Evolutionary conservation across 2,329 filamentous ascomycete species (phyloP), one percentile per base, ranked within the genome.

Genomic region (Cladophialophora psammophila): DNA sequence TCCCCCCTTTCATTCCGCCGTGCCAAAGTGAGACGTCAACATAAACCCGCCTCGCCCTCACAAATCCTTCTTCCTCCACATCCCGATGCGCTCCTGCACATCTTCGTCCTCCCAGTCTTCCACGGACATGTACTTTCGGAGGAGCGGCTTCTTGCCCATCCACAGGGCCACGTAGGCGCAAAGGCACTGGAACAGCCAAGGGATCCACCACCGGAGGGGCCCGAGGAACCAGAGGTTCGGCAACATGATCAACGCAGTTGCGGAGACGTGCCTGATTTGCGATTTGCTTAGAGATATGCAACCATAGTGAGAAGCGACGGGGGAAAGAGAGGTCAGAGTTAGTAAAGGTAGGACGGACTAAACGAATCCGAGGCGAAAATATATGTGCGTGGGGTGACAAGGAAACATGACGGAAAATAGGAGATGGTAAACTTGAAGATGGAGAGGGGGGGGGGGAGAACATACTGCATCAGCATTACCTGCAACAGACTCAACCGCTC

Each of bases 241-340:
- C 15, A 92, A 92, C 75, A 90, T 92, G 88, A 86, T 82, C 5
- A 84, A 85, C 48, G 84, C 87, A 0, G 84, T 92, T 52, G 90
- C 62, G 8, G 58, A 59, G 20, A 61, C 52, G 52, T 70, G 68
- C 63, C 67, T 69, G 53, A 55, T 13, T 34, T n/a, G 13, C 20
- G 18, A 6, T 6, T 5, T 32, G 10, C 18, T 26, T 26, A 26
- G 26, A 26, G 26, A 26, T 2, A 26, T 26, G 26, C 3, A 3
- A 26, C 26, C 26, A 26, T 3, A 26, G 26, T 2, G 3, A 26
- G 26, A 26, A 3, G 26, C 26, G 26, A 26, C 26, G 26, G 26
- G 26, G 26, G 26, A 26, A 26, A 3, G 26, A 3, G 26, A 2
- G 26, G 26, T 26, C 26, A 26, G 26, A 26, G 26, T 26, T 26